A percentile compares a stretch with the other conserved stretches of the same genome.
Evolutionary conservation across 1,139 yeast genomes (phyloP).

Genomic region (Geotrichum candidum): DNA sequence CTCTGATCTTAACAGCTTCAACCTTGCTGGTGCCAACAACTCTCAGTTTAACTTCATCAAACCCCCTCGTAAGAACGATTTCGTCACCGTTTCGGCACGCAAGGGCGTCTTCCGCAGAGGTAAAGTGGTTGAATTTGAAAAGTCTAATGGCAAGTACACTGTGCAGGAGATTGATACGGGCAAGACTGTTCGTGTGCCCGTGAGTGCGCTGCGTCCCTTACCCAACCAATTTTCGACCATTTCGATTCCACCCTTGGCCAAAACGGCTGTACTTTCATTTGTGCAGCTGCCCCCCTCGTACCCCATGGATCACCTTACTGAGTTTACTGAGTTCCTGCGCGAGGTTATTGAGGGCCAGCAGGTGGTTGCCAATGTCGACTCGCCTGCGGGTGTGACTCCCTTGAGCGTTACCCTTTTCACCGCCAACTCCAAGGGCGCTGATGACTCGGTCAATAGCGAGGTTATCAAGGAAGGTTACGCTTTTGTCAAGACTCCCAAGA

Average conservation of each 20-base stretch:
- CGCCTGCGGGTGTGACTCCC: slow-evolving; percentile 35
- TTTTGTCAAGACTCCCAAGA: slow-evolving; percentile 43
- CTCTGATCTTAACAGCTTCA: slow-evolving; percentile 37
- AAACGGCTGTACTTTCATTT: slow-evolving; percentile 50
- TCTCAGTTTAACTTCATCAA: slow-evolving; percentile 26
- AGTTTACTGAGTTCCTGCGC: slow-evolving; percentile 50
- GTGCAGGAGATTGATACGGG: slow-evolving; percentile 67
- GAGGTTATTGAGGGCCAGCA: slow-evolving; percentile 51
- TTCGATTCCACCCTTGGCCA: slow-evolving; percentile 51
- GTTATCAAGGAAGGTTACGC: slow-evolving; percentile 63
- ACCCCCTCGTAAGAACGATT: slow-evolving; percentile 51
- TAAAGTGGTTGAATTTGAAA: slow-evolving; percentile 47
- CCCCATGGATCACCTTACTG: slow-evolving; percentile 55
- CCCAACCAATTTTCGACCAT: slow-evolving; percentile 47
- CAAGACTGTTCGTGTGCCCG: slow-evolving; percentile 46
- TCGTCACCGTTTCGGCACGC: slow-evolving; percentile 52
- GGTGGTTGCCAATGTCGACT: slow-evolving; percentile 50
- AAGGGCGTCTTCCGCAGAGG: slow-evolving; percentile 60
- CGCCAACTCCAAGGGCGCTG: slow-evolving; percentile 51
- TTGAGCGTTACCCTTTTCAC: slow-evolving; percentile 55
- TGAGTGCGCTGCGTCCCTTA: slow-evolving; percentile 46
- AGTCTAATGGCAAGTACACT: slow-evolving; percentile 42
- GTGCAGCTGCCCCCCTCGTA: slow-evolving; percentile 55
- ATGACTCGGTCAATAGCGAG: slow-evolving; percentile 58
- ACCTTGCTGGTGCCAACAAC: slow-evolving; percentile 40